phyloP scores from a whole-genome alignment of 768 basidiomycete species.

The Russula abietina region DNA sequence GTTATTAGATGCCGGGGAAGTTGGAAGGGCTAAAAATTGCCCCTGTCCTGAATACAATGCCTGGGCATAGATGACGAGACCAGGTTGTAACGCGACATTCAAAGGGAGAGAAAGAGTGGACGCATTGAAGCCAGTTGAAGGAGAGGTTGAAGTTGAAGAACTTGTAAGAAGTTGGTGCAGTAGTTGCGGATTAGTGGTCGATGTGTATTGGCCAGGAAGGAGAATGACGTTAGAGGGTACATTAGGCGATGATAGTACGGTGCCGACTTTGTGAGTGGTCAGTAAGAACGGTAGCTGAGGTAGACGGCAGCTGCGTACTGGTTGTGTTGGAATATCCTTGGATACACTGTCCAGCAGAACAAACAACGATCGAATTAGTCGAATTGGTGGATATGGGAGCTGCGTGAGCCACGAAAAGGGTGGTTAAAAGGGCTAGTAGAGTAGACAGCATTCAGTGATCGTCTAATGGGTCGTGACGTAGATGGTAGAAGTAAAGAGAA shows the following conservation, averaged over 20 bases:
- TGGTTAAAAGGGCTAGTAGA: conserved; percentile 8
- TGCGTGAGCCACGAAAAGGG: neutral
- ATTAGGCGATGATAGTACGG: conserved; percentile 52
- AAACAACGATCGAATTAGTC: conserved; percentile 54
- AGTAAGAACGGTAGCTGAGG: neutral
- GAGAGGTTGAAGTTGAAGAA: conserved; percentile 50
- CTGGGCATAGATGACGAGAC: conserved; percentile 58
- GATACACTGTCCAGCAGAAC: conserved; percentile 86
- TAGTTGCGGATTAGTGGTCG: conserved; percentile 64
- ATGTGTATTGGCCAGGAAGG: conserved; percentile 72
- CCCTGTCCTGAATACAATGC: conserved; percentile 61
- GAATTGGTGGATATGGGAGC: conserved; percentile 30
- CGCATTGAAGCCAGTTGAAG: conserved; percentile 61
- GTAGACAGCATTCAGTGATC: conserved; percentile 12
- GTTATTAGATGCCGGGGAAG: conserved; percentile 39
- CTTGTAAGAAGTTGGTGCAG: conserved; percentile 64
- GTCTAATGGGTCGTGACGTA: conserved; percentile 11
- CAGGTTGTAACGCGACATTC: conserved; percentile 58
- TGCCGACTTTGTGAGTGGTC: conserved; percentile 52
- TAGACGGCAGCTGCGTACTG: conserved; percentile 38
- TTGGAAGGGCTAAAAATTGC: conserved; percentile 53
- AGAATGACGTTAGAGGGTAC: conserved; percentile 50
- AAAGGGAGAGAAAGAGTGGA: conserved; percentile 56
- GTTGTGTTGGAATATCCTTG: conserved; percentile 72
- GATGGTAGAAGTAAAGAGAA: conserved; percentile 6